Evolutionary conservation across 208 protist species (phyloP), one percentile per base, ranked within the genome.

Genomic region (Jaenimonas drosophilae): DNA sequence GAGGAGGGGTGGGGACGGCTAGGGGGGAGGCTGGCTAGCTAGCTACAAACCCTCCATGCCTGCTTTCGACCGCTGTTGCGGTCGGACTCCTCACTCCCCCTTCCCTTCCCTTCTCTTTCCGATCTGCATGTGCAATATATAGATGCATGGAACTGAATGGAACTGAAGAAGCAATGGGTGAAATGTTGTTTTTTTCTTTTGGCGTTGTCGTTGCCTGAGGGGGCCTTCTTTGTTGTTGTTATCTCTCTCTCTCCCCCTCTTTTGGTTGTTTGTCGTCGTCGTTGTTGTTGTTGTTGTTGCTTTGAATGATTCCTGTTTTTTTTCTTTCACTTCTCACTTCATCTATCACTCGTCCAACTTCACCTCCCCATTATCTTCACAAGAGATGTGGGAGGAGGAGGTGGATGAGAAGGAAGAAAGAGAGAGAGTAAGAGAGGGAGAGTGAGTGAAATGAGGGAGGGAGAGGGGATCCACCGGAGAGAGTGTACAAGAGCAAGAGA

Each of bases 261-360:
- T 38, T 63, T 24, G 7, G 23, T 33, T 55, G 28, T 62, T 54
- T 23, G 4, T 42, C 38, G 34, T 34, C 17, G n/a, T 24, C 24
- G 27, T 48, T 38, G 29, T 45, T 55, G 32, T 25, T 54, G 26
- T n/a, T 48, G 33, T 26, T 34, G 27, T 23, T 40, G 31, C 48
- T 38, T 58, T 31, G 7, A 45, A 2, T 2, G 12, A 23, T 32
- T 51, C 25, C n/a, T 38, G 12, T 30, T 33, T 4, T 23, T 52
- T 59, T 43, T 52, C 9, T 34, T 44, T 27, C 27, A 11, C 27
- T 20, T 44, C 25, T 54, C 26, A 20, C 24, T 9, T 24, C 27
- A 14, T 12, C 38, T 21, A 25, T 41, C 19, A 54, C 11, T 28
- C 20, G 25, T 25, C 4, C 6, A 38, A 49, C 4, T 16, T n/a